Evolutionary conservation across 306 rosid genomes (phyloP), one percentile per base, ranked within the genome.

Genomic region (Cicer pinnatifidum): DNA sequence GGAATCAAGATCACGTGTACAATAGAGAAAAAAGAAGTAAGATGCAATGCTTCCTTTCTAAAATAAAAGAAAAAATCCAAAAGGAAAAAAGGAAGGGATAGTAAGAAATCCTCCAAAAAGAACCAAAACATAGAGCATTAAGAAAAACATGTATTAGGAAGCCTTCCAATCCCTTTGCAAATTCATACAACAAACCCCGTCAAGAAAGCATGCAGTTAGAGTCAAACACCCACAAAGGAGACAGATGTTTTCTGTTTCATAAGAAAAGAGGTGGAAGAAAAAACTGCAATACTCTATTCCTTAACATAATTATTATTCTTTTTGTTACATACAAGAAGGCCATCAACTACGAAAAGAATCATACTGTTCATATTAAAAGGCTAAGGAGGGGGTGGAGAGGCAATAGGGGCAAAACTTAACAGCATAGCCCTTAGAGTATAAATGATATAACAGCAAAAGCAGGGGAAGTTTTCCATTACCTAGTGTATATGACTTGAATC

Each of bases 271-370:
- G 48, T 19, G 45, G 38, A 45, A 33, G 13, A 79, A 53, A 72
- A 28, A 9, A 43, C 62, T 15, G 6, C 11, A 80, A 74, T 28
- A 63, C 52, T 63, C 45, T 58, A 74, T 37, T 46, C 50, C 37
- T 71, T 43, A 62, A 44, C 41, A 47, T 47, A 7, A 62, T 47
- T 38, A 73, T 11, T 54, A 43, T 28, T 35, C 15, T 65, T 71
- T 40, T 79, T 65, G 11, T 50, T 40, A 67, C 19, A 67, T n/a
- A 39, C n/a, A 20, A 38, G 50, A 61, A 64, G 71, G 52, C 1
- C 63, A 62, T 64, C 67, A 64, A 53, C 51, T 53, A 59, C 46
- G 35, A 20, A 80, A 73, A 35, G 75, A 15, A 75, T 61, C 59
- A 68, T 23, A 73, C 41, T 35, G 60, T 45, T 50, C 76, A 74